Percentiles rank a stretch among this genome's conserved stretches.
These are phyloP conservation scores for Iberis pinnata DNA, from an alignment of 345 rosid species.

Conservation along the genomic window DNA sequence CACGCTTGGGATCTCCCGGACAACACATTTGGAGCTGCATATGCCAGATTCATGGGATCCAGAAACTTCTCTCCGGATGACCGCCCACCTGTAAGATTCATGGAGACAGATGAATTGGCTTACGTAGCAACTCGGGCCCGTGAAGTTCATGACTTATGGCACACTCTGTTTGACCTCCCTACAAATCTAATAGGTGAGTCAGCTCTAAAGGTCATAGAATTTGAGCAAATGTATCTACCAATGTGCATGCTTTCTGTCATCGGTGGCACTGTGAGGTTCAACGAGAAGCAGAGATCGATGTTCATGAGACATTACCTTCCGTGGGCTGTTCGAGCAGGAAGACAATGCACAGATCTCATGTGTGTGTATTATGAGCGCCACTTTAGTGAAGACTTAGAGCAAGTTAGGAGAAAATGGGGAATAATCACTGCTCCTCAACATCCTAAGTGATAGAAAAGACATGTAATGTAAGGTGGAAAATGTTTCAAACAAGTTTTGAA, in stretches of 20 bases:
- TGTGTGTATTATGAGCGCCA: constrained; percentile 58
- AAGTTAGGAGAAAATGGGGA: constrained; percentile 56
- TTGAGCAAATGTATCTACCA: constrained; percentile 68
- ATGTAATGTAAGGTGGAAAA: too few species aligned
- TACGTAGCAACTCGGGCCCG: constrained; percentile 65
- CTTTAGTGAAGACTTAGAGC: constrained; percentile 61
- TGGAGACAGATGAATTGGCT: constrained; percentile 70
- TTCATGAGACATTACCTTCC: constrained; percentile 62
- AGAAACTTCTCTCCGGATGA: constrained; percentile 72
- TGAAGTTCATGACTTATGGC: constrained; percentile 81
- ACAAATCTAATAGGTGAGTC: constrained; percentile 70
- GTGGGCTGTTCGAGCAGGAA: constrained; percentile 59
- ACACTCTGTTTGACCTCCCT: constrained; percentile 61
- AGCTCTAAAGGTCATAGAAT: constrained; percentile 67
- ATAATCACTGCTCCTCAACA: constrained; percentile 47
- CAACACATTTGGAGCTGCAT: constrained; percentile 75
- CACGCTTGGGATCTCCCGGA: constrained; percentile 75
- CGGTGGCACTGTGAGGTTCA: constrained; percentile 60
- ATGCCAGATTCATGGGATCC: constrained; percentile 83
- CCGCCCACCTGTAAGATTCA: constrained; percentile 68
- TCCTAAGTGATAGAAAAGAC: constrained; percentile 26
- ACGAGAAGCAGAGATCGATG: constrained; percentile 50
- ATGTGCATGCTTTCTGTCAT: constrained; percentile 63
- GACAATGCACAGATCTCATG: constrained; percentile 58
- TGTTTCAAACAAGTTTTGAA: too few species aligned